A percentile compares a stretch with the other conserved stretches of the same genome.
These are phyloP conservation scores for Knufia petricola DNA, from an alignment of 2,329 filamentous ascomycete species.

Conservation along the genomic window DNA sequence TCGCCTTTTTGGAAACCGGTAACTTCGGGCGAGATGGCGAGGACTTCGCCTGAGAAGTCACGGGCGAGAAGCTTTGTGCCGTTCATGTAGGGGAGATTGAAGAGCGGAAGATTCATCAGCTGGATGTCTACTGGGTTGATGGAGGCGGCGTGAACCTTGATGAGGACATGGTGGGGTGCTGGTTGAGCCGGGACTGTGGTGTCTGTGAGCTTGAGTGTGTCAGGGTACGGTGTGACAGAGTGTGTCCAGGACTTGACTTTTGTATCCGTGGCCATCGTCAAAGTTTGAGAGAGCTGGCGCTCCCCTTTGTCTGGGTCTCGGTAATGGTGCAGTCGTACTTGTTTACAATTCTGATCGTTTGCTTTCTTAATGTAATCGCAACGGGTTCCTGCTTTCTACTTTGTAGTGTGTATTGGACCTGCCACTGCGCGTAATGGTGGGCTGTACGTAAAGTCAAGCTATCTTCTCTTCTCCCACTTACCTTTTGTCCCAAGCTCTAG, in stretches of 20 bases:
- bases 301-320: too few relatives aligned
- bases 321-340: too few relatives aligned
- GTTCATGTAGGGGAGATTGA: conserved; percentile 13
- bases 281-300: too few relatives aligned
- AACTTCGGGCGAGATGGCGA: conserved; percentile 11
- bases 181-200: conserved; percentile 12
- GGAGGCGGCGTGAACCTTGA: conserved; percentile 13
- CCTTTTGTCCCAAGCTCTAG: too few relatives aligned
- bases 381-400: too few relatives aligned
- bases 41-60: conserved; percentile 15
- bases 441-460: too few relatives aligned
- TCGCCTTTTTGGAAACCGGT: conserved; percentile 12
- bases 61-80: conserved; percentile 13
- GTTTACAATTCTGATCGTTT: too few relatives aligned
- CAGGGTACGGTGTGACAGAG: conserved; percentile 12
- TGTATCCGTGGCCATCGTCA: conserved; percentile 10
- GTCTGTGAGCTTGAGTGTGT: conserved; percentile 12
- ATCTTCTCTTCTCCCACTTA: too few relatives aligned
- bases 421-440: too few relatives aligned
- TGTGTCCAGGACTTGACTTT: conserved; percentile 15
- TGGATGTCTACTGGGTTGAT: conserved; percentile 18
- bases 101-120: conserved; percentile 16
- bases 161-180: conserved; percentile 10
- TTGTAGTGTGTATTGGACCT: too few relatives aligned
- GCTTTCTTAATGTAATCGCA: too few relatives aligned